These are phyloP conservation scores for Amborella trichopoda DNA, from an alignment of 164 flowering plant species.

Conservation along the genomic window DNA sequence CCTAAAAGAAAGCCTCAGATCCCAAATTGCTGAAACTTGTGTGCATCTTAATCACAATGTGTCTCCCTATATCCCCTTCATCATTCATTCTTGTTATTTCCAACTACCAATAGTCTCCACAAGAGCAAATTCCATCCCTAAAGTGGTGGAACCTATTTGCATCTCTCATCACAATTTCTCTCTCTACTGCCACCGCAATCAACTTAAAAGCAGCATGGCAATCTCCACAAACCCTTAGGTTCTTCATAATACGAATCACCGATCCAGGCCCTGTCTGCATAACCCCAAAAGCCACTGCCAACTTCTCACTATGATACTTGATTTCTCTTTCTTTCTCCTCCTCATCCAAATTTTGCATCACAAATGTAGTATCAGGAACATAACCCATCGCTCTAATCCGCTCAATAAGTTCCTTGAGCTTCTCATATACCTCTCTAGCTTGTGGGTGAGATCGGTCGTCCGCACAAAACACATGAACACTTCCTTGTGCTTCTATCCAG, in stretches of 20 bases:
- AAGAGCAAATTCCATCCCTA: conserved; percentile 40
- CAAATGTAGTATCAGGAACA: conserved; percentile 11
- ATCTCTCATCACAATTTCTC: conserved; percentile 56
- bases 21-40: no score
- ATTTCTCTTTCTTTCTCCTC: conserved; percentile 40
- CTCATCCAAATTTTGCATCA: conserved; percentile 20
- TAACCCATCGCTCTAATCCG: conserved; percentile 29
- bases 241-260: conserved; percentile 60
- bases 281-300: conserved; percentile 57
- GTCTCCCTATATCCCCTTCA: no score
- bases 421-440: conserved; percentile 31
- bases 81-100: no score
- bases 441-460: conserved; percentile 50
- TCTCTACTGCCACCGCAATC: conserved; percentile 36
- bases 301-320: conserved; percentile 52
- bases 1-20: no score
- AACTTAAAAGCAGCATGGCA: conserved; percentile 59
- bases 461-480: conserved; percentile 66
- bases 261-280: conserved; percentile 35
- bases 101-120: conserved; percentile 51
- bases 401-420: conserved; percentile 22
- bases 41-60: no score
- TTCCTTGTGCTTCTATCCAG: conserved; percentile 64
- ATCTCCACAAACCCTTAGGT: conserved; percentile 56
- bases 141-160: conserved; percentile 69